A percentile compares a stretch with the other conserved stretches of the same genome.
Conservation (phyloP, 805 yeast genomes). For the Lachancea cidri region DNA sequence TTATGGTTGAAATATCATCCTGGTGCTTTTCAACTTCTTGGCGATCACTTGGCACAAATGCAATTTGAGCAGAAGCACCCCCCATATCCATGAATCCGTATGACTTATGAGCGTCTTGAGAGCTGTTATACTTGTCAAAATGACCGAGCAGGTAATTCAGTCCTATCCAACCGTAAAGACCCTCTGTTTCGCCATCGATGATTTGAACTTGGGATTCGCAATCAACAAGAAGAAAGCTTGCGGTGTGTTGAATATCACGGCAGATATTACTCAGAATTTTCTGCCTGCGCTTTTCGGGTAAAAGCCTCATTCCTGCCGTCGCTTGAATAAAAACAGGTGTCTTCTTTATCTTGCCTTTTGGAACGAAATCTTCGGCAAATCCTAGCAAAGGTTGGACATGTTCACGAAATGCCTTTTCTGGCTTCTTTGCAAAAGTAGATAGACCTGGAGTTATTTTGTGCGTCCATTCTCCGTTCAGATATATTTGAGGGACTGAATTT, state of each 20-base stretch:
- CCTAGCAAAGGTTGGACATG: constrained; percentile 64
- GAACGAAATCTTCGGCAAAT: constrained; percentile 68
- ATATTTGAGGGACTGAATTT: constrained; percentile 62
- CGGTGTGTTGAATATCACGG: constrained; percentile 43
- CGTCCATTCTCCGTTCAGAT: constrained; percentile 64
- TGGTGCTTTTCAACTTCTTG: constrained; percentile 58
- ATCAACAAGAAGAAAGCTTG: constrained; percentile 47
- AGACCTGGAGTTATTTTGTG: constrained; percentile 78
- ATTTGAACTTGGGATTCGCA: constrained; percentile 74
- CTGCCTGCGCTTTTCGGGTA: constrained; percentile 49
- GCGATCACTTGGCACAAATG: constrained; percentile 72
- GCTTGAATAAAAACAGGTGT: constrained; percentile 92
- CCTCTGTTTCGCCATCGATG: constrained; percentile 93
- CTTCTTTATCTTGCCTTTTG: constrained; percentile 47
- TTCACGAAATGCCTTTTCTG: constrained; percentile 56
- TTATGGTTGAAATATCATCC: constrained; percentile 67
- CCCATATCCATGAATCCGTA: constrained; percentile 99
- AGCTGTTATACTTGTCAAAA: constrained; percentile 43
- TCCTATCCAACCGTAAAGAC: constrained; percentile 93
- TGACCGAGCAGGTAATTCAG: constrained; percentile 76
- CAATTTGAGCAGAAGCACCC: constrained; percentile 95
- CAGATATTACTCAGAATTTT: constrained; percentile 60
- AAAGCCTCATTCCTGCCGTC: constrained; percentile 93
- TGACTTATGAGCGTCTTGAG: constrained; percentile 42
- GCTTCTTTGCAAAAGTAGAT: constrained; percentile 55